These are phyloP conservation scores for Mycena maculata DNA, from an alignment of 768 basidiomycete genomes.

Conservation along the genomic window DNA sequence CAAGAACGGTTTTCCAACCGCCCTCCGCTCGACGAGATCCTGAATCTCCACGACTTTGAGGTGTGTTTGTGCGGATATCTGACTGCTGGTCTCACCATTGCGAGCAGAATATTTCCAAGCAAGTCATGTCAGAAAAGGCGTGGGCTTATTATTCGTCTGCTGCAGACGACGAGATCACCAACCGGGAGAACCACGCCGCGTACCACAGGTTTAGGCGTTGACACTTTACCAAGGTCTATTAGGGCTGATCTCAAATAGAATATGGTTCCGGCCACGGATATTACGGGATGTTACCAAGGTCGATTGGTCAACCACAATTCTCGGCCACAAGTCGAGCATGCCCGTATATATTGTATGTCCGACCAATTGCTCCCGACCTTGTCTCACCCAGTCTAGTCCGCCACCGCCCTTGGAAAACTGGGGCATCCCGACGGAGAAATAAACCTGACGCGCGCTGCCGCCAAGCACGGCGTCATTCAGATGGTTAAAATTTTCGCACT, in stretches of 20 bases:
- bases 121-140: constrained; percentile 85
- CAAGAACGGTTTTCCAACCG: constrained; percentile 69
- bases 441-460: constrained; percentile 79
- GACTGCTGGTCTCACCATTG: constrained; percentile 7
- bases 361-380: background rate
- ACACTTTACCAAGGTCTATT: no score
- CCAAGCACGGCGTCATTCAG: constrained; percentile 69
- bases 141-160: constrained; percentile 99
- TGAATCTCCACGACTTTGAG: constrained; percentile 97
- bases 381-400: constrained; percentile 57
- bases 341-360: constrained; percentile 81
- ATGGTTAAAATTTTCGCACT: constrained; percentile 51
- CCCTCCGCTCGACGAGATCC: constrained; percentile 80
- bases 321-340: constrained; percentile 80
- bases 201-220: constrained; percentile 76
- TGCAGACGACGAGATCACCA: constrained; percentile 93
- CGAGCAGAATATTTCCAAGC: constrained; percentile 80
- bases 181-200: constrained; percentile 89
- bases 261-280: constrained; percentile 93
- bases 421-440: constrained; percentile 86
- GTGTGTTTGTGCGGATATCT: constrained; percentile 46
- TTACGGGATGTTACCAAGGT: constrained; percentile 87
- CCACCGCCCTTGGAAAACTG: constrained; percentile 86
- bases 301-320: constrained; percentile 86
- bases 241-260: constrained; percentile 54